A percentile compares a stretch with the other conserved stretches of the same genome.
These are phyloP conservation scores for Collybia sp. DNA, from an alignment of 768 basidiomycete species.

Conservation along the genomic window DNA sequence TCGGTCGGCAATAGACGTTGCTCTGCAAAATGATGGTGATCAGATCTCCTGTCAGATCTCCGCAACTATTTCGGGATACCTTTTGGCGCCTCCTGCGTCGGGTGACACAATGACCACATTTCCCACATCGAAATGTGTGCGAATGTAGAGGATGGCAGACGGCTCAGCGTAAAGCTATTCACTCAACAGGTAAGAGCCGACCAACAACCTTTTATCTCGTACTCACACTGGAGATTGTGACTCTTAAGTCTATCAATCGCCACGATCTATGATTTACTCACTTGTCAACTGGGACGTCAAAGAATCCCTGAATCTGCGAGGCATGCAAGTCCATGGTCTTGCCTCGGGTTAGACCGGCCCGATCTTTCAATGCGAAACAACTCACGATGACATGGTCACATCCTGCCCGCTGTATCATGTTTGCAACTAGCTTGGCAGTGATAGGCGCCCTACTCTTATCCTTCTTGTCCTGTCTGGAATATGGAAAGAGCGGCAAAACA, in stretches of 20 bases:
- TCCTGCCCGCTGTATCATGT: conserved; percentile 90
- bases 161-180: conserved; percentile 90
- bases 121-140: conserved; percentile 79
- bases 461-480: conserved; percentile 97
- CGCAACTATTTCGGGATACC: conserved; percentile 43
- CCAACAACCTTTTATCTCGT: conserved; percentile 1
- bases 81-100: conserved; percentile 97
- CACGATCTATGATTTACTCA: conserved; percentile 39
- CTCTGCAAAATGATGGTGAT: conserved; percentile 44
- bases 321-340: conserved; percentile 99
- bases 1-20: conserved; percentile 94
- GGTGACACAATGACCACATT: conserved; percentile 95
- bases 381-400: conserved; percentile 96
- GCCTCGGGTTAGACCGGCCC: conserved; percentile 4
- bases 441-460: conserved; percentile 98
- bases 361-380: conserved; percentile 13
- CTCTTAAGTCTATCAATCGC: too few relatives aligned
- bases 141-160: conserved; percentile 91
- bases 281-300: conserved; percentile 99
- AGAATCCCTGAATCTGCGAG: conserved; percentile 99
- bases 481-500: conserved; percentile 96
- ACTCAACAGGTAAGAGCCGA: conserved; percentile 1
- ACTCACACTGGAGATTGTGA: conserved; percentile 46
- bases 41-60: conserved; percentile 2
- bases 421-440: conserved; percentile 96